Evolutionary conservation across 306 rosid genomes (phyloP).

Genomic region (Prunus salicina): DNA sequence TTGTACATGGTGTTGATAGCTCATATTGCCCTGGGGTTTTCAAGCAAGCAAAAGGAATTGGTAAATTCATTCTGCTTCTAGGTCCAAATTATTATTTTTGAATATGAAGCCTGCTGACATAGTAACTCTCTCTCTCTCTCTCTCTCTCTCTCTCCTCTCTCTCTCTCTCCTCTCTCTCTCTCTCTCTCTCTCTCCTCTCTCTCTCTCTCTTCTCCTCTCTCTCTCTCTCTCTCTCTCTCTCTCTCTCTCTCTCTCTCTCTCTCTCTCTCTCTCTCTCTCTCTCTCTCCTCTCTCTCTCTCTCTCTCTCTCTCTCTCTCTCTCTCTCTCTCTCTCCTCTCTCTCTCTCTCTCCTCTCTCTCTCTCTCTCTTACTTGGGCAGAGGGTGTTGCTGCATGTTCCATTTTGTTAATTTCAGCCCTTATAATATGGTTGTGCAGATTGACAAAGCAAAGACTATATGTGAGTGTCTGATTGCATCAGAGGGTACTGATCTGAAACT

Average conservation of each 20-base stretch:
- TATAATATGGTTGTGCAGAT: conserved; percentile 50
- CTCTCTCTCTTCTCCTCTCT: no score
- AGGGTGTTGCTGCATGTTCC: neutral
- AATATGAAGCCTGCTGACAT: neutral
- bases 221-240: no score
- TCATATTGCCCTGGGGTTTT: conserved; percentile 87
- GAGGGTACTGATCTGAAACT: conserved; percentile 85
- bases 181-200: no score
- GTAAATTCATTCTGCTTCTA: conserved; percentile 46
- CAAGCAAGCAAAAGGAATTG: conserved; percentile 74
- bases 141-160: no score
- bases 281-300: no score
- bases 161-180: no score
- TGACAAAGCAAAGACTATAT: conserved; percentile 65
- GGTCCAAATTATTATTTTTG: conserved; percentile 1
- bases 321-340: no score
- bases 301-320: no score
- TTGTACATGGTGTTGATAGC: conserved; percentile 70
- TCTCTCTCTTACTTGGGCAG: neutral
- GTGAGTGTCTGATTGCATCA: conserved; percentile 79
- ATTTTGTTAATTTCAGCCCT: conserved; percentile 3
- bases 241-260: no score
- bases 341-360: no score
- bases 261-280: no score
- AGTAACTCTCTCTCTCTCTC: no score